A percentile compares a stretch with the other conserved stretches of the same genome.
These are phyloP conservation scores for Chrysosporium keratinophilum DNA, from an alignment of 2,329 filamentous ascomycete species.

Conservation along the genomic window DNA sequence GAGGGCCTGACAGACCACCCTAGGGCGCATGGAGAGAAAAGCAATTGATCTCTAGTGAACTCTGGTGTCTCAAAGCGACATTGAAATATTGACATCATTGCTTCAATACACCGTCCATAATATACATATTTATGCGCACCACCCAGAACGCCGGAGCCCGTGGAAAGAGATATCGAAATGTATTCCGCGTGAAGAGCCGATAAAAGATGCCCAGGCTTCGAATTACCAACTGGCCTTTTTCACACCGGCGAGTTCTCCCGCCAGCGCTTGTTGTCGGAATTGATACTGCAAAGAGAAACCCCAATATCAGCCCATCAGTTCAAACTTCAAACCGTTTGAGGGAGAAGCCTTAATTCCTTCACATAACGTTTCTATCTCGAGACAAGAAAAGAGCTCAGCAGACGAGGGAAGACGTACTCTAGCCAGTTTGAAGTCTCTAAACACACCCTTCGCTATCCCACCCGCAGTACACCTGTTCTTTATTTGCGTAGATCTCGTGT, in stretches of 20 bases:
- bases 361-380: background rate
- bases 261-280: constrained; percentile 81
- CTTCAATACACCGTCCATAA: constrained; percentile 1
- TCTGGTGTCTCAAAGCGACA: background rate
- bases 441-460: constrained; percentile 80
- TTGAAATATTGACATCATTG: background rate
- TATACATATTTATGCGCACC: constrained; percentile 2
- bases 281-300: constrained; percentile 57
- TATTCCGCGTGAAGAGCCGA: background rate
- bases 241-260: constrained; percentile 78
- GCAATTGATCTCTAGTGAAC: background rate
- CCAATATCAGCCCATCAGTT: constrained; percentile 16
- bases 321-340: background rate
- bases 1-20: too few relatives aligned
- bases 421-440: constrained; percentile 84
- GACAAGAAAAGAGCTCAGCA: background rate
- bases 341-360: constrained; percentile 2
- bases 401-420: constrained; percentile 53
- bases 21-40: background rate
- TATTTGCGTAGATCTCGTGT: constrained; percentile 88
- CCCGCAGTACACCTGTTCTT: constrained; percentile 86
- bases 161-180: too few relatives aligned
- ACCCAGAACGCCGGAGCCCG: background rate
- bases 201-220: background rate
- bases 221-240: constrained; percentile 90